A percentile compares a stretch with the other conserved stretches of the same genome.
These are phyloP conservation scores for Nasturtium officinale DNA, from an alignment of 345 rosid species.

Conservation along the genomic window DNA sequence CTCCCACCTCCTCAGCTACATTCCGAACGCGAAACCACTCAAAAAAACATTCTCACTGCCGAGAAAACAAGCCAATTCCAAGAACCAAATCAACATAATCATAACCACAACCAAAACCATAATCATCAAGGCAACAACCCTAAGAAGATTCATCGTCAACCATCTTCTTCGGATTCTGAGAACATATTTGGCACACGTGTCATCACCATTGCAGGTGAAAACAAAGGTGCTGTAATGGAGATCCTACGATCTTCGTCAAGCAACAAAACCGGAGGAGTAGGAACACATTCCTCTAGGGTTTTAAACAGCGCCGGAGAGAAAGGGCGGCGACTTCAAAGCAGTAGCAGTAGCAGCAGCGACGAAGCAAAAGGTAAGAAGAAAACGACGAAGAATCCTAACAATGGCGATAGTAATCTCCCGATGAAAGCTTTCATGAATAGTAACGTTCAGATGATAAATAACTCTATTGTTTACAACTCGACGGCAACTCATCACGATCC, in stretches of 20 bases:
- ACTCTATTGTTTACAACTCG: conserved; percentile 71
- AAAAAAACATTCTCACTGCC: conserved; percentile 59
- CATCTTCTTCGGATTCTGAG: conserved; percentile 49
- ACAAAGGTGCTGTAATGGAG: conserved; percentile 92
- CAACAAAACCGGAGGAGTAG: conserved; percentile 40
- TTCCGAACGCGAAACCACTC: conserved; percentile 48
- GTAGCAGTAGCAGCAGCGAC: conserved; percentile 50
- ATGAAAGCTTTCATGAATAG: conserved; percentile 70
- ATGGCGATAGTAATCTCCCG: conserved; percentile 42
- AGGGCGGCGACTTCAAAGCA: conserved; percentile 37
- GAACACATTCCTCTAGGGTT: conserved; percentile 35
- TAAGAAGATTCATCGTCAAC: conserved; percentile 33
- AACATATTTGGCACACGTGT: conserved; percentile 51
- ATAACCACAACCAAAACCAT: neutral
- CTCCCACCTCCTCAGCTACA: conserved; percentile 72
- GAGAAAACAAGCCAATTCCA: conserved; percentile 45
- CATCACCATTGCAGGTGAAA: conserved; percentile 86
- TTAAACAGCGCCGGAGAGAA: conserved; percentile 35
- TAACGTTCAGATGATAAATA: conserved; percentile 87
- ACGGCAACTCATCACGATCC: conserved; percentile 75
- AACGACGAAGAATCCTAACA: conserved; percentile 27
- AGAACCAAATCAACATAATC: conserved; percentile 35
- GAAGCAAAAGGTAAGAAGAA: conserved; percentile 50
- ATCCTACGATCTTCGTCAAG: conserved; percentile 54
- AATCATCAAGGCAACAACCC: conserved; percentile 31